Conservation (phyloP, 805 yeast genomes). For the Ogataea paradorogensis region DNA sequence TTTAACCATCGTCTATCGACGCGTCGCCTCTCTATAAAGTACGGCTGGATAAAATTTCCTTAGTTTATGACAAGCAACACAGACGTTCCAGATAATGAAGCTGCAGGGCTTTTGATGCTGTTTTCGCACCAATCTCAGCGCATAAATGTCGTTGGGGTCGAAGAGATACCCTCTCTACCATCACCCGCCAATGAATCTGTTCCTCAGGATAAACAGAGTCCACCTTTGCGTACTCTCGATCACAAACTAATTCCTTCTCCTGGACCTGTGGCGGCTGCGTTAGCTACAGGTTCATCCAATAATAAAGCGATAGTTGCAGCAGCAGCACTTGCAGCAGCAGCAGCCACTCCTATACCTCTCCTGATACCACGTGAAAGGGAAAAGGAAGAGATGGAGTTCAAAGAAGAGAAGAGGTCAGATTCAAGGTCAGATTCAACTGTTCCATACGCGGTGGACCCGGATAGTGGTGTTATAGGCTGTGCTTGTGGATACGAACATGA, state of each 20-base stretch:
- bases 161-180: background rate
- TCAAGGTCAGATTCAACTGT: slow-evolving; percentile 1
- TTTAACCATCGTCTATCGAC: slow-evolving; percentile 5
- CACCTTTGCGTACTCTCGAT: slow-evolving; percentile 18
- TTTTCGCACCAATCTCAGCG: slow-evolving; percentile 33
- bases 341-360: slow-evolving; percentile 67
- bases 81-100: slow-evolving; percentile 33
- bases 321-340: slow-evolving; percentile 81
- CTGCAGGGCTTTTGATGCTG: slow-evolving; percentile 40
- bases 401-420: slow-evolving; percentile 2
- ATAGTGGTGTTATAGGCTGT: slow-evolving; percentile 85
- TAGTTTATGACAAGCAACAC: slow-evolving; percentile 9
- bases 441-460: slow-evolving; percentile 67
- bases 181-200: slow-evolving; percentile 7
- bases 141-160: background rate
- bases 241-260: slow-evolving; percentile 33
- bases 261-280: slow-evolving; percentile 38
- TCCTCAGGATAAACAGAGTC: slow-evolving; percentile 12
- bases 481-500: slow-evolving; percentile 84
- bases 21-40: slow-evolving; percentile 2
- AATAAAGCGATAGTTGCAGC: slow-evolving; percentile 71
- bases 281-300: slow-evolving; percentile 31
- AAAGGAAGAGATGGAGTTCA: slow-evolving; percentile 6
- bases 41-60: slow-evolving; percentile 3
- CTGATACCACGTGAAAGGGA: slow-evolving; percentile 22